phyloP scores from a whole-genome alignment of 495 filamentous ascomycete genomes.

The Penicillium robsamsonii region DNA sequence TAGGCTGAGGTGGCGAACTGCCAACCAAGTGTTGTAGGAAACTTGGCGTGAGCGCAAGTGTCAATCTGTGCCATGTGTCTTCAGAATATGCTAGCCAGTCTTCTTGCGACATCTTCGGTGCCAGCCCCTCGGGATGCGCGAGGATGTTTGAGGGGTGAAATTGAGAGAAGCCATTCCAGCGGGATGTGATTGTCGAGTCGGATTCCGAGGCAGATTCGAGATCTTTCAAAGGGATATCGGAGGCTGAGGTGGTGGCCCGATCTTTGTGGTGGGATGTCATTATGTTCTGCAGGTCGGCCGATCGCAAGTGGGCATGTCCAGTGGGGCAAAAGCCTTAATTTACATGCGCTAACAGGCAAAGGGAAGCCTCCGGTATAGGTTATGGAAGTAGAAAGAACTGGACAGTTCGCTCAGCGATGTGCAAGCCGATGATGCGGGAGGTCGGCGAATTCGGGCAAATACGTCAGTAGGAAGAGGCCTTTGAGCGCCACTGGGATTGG shows the following conservation, averaged over 20 bases:
- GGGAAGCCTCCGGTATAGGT: background rate
- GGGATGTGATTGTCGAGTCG: slow-evolving; percentile 8
- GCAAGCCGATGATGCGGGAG: background rate
- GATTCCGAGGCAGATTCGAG: slow-evolving; percentile 27
- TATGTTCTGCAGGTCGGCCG: slow-evolving; percentile 1
- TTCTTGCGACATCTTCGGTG: slow-evolving; percentile 23
- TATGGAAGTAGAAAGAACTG: background rate
- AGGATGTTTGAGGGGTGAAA: slow-evolving; percentile 32
- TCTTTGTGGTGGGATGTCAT: slow-evolving; percentile 19
- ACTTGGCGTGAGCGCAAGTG: slow-evolving; percentile 39
- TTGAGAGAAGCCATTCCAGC: slow-evolving; percentile 30
- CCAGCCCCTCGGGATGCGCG: slow-evolving; percentile 24
- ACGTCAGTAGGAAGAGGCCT: slow-evolving; percentile 14
- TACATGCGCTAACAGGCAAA: background rate
- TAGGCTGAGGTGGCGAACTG: slow-evolving; percentile 27
- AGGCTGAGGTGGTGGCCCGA: slow-evolving; percentile 23
- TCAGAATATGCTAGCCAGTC: slow-evolving; percentile 34
- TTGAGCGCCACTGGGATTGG: background rate
- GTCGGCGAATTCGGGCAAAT: slow-evolving; percentile 7
- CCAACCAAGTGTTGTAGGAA: slow-evolving; percentile 43
- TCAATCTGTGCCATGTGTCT: slow-evolving; percentile 30
- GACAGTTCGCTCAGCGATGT: background rate
- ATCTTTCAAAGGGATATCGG: slow-evolving; percentile 34
- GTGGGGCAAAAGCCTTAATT: slow-evolving; percentile 3
- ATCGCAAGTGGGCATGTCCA: slow-evolving; percentile 4